Base-by-base conservation (phyloP, 371 early-diverging fungal genomes). In the Massospora cicadina region DNA sequence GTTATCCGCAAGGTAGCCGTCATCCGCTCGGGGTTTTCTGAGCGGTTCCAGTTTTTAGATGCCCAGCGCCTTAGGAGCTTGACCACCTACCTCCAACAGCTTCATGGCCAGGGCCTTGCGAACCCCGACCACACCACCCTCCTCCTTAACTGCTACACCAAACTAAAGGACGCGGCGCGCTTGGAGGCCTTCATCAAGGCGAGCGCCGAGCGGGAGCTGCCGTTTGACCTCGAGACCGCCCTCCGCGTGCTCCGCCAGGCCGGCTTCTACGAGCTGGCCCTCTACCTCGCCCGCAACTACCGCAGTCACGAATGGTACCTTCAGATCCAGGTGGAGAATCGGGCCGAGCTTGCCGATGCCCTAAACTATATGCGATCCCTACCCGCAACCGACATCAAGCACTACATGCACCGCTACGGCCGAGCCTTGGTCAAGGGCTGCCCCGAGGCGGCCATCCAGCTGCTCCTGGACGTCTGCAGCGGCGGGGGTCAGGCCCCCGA, bases 141-240 rank as follows among this genome's bases (percentile, higher is more conserved):
- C 55, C 73, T 97, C 29, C 76, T 97, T n/a, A 95, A 93, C 69
- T 97, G 98, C 77, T 97, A 95, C 71, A 90, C 95, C 25, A 95
- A 95, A 71, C 77, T 93, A 21, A 87, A 89, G 68, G 93, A 91
- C 72, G 85, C 85, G 10, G 12, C 73, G 93, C 24, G 55, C 10
- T 24, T 54, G 24, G 89, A 90, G 70, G 80, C 81, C 68, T 94
- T 97, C 68, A 86, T 97, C 65, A 86, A 88, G 77, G 43, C 43
- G 17, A 83, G 78, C 67, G 26, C 81, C 10, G 84, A 82, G 61
- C 77, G 79, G 17, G 82, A 86, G 32, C 71, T 81, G 55, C 80
- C 76, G 64, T 95, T 91, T 74, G 97, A 96, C 68, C 77, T 92
- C 17, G 92, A 93, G 67, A 93, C 91, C 0, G 97, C 93, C 29